phyloP scores from a whole-genome alignment of 768 basidiomycete genomes.

The Podaxis rugospora region DNA sequence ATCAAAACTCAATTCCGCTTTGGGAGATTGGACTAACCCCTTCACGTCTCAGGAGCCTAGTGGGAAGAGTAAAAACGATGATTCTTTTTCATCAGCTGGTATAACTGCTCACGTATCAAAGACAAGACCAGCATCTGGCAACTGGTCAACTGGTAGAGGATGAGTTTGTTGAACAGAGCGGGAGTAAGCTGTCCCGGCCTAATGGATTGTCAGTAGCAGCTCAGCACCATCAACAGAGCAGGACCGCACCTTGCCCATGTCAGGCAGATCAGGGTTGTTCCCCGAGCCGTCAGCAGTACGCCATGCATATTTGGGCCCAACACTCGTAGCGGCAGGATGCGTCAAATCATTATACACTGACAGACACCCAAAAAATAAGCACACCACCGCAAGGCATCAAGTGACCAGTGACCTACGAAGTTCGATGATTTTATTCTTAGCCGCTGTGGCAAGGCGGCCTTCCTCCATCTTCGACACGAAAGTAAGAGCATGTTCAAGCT shows the following conservation, averaged over 20 bases:
- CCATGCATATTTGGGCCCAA: slow-evolving; percentile 61
- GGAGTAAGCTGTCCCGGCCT: slow-evolving; percentile 75
- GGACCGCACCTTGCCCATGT: slow-evolving; percentile 55
- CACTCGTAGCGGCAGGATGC: slow-evolving; percentile 70
- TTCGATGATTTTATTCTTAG: slow-evolving; percentile 47
- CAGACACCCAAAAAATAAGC: not conserved
- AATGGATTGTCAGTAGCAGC: not conserved
- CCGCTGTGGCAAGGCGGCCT: slow-evolving; percentile 30
- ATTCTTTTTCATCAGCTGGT: not conserved
- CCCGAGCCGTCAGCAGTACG: slow-evolving; percentile 72
- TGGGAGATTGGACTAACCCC: slow-evolving; percentile 35
- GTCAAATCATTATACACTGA: slow-evolving; percentile 79
- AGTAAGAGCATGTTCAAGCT: slow-evolving; percentile 71
- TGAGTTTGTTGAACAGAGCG: slow-evolving; percentile 73
- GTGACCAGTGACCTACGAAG: slow-evolving; percentile 40
- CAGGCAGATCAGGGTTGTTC: slow-evolving; percentile 69
- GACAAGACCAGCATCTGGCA: slow-evolving; percentile 77
- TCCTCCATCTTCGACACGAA: slow-evolving; percentile 58
- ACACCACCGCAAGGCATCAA: not conserved
- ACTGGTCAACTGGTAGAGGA: slow-evolving; percentile 58
- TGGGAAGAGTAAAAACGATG: slow-evolving; percentile 5
- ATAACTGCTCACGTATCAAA: slow-evolving; percentile 59
- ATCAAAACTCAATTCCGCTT: not conserved
- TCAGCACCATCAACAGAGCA: not conserved
- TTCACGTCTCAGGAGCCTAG: slow-evolving; percentile 60